A percentile compares a stretch with the other conserved stretches of the same genome.
These are phyloP conservation scores for Sphenostylis stenocarpa DNA, from an alignment of 306 rosid species.

Conservation along the genomic window DNA sequence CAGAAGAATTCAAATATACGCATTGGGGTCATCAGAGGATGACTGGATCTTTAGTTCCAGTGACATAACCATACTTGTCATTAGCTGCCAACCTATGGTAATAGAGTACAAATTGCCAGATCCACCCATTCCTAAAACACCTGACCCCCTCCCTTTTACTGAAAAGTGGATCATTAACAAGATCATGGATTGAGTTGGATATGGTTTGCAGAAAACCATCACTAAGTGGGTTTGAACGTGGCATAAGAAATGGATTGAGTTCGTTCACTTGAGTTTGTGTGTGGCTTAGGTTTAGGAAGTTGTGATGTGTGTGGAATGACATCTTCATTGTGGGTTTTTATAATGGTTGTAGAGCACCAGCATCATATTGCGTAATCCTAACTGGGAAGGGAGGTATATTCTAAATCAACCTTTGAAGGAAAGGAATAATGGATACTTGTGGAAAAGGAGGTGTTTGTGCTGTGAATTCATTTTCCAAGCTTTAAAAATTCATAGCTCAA, in stretches of 20 bases:
- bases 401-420: slow-evolving; percentile 15
- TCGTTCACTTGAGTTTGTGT: neutral
- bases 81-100: neutral
- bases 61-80: neutral
- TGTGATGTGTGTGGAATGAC: neutral
- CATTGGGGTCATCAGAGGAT: slow-evolving; percentile 36
- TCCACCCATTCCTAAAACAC: slow-evolving; percentile 33
- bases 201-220: neutral
- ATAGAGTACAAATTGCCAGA: slow-evolving; percentile 16
- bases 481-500: slow-evolving; percentile 1
- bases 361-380: neutral
- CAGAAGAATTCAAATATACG: slow-evolving; percentile 25
- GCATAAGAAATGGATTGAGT: neutral
- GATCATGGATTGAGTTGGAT: slow-evolving; percentile 7
- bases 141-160: neutral
- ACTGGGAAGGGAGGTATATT: slow-evolving; percentile 30
- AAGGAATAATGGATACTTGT: slow-evolving; percentile 24
- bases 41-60: neutral
- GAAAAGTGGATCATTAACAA: neutral
- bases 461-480: neutral
- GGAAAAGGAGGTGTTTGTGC: neutral
- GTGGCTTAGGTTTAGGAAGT: neutral
- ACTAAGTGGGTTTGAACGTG: neutral
- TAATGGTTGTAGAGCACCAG: neutral
- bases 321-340: neutral